Evolutionary conservation across 2,329 filamentous ascomycete genomes (phyloP).

Genomic region (Blastomyces gilchristii): DNA sequence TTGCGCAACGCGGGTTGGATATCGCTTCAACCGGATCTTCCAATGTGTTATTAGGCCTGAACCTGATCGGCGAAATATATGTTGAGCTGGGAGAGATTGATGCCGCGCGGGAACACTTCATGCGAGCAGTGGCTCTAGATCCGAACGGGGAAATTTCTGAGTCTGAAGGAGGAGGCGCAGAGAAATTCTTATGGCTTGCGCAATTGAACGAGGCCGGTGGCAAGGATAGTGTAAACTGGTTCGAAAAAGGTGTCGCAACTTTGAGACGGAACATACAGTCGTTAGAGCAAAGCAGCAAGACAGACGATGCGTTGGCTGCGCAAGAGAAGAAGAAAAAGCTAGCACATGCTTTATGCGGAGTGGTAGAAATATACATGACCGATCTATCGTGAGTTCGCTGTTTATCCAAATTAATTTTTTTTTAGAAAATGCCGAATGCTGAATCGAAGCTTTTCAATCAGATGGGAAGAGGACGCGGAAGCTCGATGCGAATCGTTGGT

Average conservation of each 20-base stretch:
- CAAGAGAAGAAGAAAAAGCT: slow-evolving; percentile 72
- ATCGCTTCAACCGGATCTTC: slow-evolving; percentile 26
- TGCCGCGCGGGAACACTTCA: slow-evolving; percentile 60
- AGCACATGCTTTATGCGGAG: slow-evolving; percentile 83
- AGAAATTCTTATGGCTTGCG: slow-evolving; percentile 91
- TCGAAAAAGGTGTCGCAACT: slow-evolving; percentile 55
- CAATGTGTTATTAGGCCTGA: slow-evolving; percentile 50
- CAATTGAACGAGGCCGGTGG: slow-evolving; percentile 65
- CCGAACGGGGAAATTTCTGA: slow-evolving; percentile 61
- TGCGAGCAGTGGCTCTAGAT: slow-evolving; percentile 64
- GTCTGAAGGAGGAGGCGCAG: slow-evolving; percentile 66
- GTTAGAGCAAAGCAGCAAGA: slow-evolving; percentile 44
- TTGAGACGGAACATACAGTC: slow-evolving; percentile 61
- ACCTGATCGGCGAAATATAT: slow-evolving; percentile 68
- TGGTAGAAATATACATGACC: slow-evolving; percentile 98
- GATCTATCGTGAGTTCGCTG: slow-evolving; percentile 61
- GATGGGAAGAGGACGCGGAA: slow-evolving; percentile 81
- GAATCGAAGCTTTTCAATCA: slow-evolving; percentile 18
- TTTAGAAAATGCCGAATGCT: background rate
- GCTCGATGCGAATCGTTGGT: slow-evolving; percentile 75
- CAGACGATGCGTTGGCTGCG: slow-evolving; percentile 33
- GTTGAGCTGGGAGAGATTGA: slow-evolving; percentile 76
- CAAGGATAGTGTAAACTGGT: slow-evolving; percentile 50
- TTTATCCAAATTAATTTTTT: too few relatives aligned
- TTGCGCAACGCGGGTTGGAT: slow-evolving; percentile 45